Evolutionary conservation across 2,329 filamentous ascomycete species (phyloP), one percentile per base, ranked within the genome.

Genomic region (Metarhizium album): DNA sequence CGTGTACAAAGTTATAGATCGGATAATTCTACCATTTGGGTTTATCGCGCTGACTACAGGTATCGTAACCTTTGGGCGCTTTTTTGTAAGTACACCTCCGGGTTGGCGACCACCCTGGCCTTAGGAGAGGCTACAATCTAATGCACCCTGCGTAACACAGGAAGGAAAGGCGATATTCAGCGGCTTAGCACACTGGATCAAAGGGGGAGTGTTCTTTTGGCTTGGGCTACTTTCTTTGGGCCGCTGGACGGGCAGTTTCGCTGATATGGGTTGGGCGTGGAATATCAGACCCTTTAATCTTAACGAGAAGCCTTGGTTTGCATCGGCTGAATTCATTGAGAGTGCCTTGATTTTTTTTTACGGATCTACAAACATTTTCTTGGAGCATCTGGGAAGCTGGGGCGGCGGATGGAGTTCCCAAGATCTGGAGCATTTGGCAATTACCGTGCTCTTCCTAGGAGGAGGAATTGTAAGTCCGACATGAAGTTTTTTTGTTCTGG

Each of bases 181-280:
- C 58, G 89, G 91, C 2, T 74, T 96, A 42, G 91, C 91, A 7
- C 91, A 97, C 64, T 95, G 88, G 72, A 83, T 96, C 66, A 97
- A 97, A 66, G 91, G 91, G 45, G 87, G 87, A 3, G 86, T 97
- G 50, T 97, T 97, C 73, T 89, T 96, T 70, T 93, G 88, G 83
- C 87, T 94, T 55, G 91, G 91, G 8, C 69, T 95, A 20, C 70
- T 96, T 53, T 95, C 88, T 0, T 75, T 97, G 3, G 90, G 89
- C 29, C 84, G 91, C 51, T 96, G 89, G 86, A 82, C 90, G 62
- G 91, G 91, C 24, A 87, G 86, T 64, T 97, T 95, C 64, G 83
- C 86, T 52, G 87, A 95, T 53, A 78, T 91, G 51, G 91, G 91
- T 57, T 97, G 91, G 91, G 88, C 90, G 0, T 96, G 91, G 91